These are phyloP conservation scores for Boletus rufocinnamomeus DNA, from an alignment of 768 basidiomycete genomes.

Conservation along the genomic window DNA sequence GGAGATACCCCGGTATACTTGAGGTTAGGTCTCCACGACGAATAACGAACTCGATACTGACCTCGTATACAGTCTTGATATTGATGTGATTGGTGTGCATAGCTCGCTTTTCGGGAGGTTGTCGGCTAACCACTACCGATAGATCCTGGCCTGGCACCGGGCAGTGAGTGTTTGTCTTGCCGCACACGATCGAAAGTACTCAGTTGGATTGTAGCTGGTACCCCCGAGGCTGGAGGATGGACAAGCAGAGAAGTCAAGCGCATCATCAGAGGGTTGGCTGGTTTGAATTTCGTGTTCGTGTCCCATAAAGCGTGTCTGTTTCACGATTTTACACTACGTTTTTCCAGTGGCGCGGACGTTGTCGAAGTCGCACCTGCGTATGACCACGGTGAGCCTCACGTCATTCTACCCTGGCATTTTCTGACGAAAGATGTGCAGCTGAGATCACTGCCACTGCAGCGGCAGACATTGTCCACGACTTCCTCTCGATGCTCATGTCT, in stretches of 20 bases:
- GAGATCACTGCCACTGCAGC: slow-evolving; percentile 47
- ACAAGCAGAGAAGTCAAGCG: slow-evolving; percentile 80
- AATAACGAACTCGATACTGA: slow-evolving; percentile 1
- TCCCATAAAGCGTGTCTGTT: not conserved
- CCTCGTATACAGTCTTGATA: slow-evolving; percentile 57
- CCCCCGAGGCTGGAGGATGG: slow-evolving; percentile 85
- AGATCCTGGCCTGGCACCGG: slow-evolving; percentile 82
- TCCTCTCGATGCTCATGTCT: slow-evolving; percentile 41
- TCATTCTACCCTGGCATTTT: not conserved
- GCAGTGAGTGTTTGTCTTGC: slow-evolving; percentile 49
- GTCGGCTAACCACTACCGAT: slow-evolving; percentile 6
- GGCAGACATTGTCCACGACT: slow-evolving; percentile 49
- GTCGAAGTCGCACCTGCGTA: slow-evolving; percentile 32
- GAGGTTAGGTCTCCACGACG: slow-evolving; percentile 38
- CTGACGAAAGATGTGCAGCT: slow-evolving; percentile 18
- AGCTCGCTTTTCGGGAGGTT: not conserved
- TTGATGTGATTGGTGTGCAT: slow-evolving; percentile 72
- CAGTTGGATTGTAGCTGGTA: slow-evolving; percentile 55
- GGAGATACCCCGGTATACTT: slow-evolving; percentile 78
- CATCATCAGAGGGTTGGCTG: slow-evolving; percentile 75
- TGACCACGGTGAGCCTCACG: slow-evolving; percentile 23
- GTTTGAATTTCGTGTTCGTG: slow-evolving; percentile 74
- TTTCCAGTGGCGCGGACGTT: slow-evolving; percentile 24
- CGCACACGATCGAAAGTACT: not conserved
- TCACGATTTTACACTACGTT: not conserved